phyloP scores from a whole-genome alignment of 2,329 filamentous ascomycete species.

The Colletotrichum zoysiae region DNA sequence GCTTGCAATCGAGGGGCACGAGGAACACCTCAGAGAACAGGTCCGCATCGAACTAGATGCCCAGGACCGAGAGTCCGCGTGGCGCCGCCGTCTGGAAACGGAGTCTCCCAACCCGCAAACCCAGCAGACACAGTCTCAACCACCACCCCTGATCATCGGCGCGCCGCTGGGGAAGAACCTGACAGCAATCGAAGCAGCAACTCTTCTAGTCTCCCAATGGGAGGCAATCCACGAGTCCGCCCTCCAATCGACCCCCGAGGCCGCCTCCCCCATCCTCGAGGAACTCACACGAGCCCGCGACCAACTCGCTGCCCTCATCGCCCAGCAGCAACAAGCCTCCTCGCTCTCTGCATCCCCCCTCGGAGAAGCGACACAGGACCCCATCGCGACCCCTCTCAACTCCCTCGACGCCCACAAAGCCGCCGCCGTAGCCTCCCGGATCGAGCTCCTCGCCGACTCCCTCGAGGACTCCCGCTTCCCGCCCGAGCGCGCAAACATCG shows the following conservation, averaged over 20 bases:
- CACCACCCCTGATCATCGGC: constrained; percentile 51
- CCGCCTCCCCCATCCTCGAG: constrained; percentile 18
- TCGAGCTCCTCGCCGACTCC: constrained; percentile 49
- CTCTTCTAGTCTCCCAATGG: constrained; percentile 54
- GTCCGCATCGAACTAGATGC: constrained; percentile 11
- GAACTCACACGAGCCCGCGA: constrained; percentile 31
- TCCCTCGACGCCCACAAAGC: constrained; percentile 33
- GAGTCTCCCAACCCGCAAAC: not conserved
- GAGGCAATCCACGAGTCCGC: constrained; percentile 49
- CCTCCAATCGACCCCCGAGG: constrained; percentile 40
- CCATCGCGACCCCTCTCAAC: not conserved
- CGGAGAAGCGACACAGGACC: not conserved
- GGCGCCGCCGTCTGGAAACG: not conserved
- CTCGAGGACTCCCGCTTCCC: constrained; percentile 51
- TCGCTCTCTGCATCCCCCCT: not conserved
- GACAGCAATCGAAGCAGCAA: constrained; percentile 52
- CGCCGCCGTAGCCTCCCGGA: constrained; percentile 48
- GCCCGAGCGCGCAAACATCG: constrained; percentile 56
- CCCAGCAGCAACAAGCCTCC: not conserved
- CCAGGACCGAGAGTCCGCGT: constrained; percentile 15
- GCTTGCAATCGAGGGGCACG: constrained; percentile 5
- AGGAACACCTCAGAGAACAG: constrained; percentile 15
- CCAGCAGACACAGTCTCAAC: not conserved
- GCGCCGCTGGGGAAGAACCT: constrained; percentile 52
- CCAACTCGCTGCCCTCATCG: constrained; percentile 10